phyloP scores from a whole-genome alignment of 2,329 filamentous ascomycete species.

The Catunica adiposa region DNA sequence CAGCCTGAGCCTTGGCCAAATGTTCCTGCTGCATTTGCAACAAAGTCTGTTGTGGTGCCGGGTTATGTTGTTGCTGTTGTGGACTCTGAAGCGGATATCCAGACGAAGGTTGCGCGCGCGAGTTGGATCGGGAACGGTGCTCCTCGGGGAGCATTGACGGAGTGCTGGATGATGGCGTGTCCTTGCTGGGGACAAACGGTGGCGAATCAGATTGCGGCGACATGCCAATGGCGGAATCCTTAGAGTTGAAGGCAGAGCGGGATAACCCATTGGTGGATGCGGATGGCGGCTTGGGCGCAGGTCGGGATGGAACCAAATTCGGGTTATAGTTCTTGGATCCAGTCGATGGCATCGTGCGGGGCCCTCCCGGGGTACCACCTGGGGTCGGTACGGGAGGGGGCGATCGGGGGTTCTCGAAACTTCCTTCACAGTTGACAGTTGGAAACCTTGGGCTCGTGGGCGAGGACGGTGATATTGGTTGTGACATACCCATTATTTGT shows the following conservation, averaged over 20 bases:
- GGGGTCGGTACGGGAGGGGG: conserved; percentile 64
- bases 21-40: conserved; percentile 76
- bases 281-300: conserved; percentile 69
- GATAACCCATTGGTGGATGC: conserved; percentile 38
- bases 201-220: conserved; percentile 41
- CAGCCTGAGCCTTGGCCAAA: conserved; percentile 62
- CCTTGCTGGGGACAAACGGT: conserved; percentile 33
- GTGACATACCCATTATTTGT: conserved; percentile 38
- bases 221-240: conserved; percentile 48
- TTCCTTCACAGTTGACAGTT: conserved; percentile 68
- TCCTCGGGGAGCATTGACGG: conserved; percentile 45
- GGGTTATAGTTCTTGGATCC: conserved; percentile 32
- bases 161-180: conserved; percentile 23
- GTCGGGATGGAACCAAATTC: conserved; percentile 56
- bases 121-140: conserved; percentile 52
- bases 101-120: conserved; percentile 36
- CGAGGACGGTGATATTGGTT: conserved; percentile 26
- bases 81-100: conserved; percentile 24
- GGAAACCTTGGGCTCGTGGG: conserved; percentile 77
- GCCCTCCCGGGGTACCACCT: conserved; percentile 21
- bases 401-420: conserved; percentile 91
- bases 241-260: conserved; percentile 34
- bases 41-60: conserved; percentile 33
- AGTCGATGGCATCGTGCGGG: conserved; percentile 21
- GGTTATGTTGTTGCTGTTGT: conserved; percentile 1